Conservation (phyloP, 2,329 filamentous ascomycete genomes). For the Saccharata proteae region DNA sequence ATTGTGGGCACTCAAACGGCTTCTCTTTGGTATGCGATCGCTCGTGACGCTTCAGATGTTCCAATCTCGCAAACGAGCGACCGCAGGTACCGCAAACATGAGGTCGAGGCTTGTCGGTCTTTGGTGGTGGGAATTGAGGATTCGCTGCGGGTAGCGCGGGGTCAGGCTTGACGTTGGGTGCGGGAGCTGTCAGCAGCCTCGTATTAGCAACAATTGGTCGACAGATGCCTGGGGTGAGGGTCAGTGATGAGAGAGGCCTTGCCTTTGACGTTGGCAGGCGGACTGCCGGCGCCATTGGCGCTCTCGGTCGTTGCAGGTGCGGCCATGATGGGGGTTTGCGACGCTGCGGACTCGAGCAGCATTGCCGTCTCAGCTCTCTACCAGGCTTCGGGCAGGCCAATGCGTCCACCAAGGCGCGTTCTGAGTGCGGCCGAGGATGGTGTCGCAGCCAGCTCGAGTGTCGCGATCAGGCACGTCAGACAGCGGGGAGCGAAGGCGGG, state of each 20-base stretch:
- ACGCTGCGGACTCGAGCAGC: neutral
- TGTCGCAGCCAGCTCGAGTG: neutral
- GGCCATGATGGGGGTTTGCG: constrained; percentile 4
- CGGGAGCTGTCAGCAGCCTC: constrained; percentile 4
- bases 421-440: neutral
- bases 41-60: constrained; percentile 95
- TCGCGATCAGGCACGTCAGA: neutral
- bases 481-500: constrained; percentile 2
- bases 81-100: constrained; percentile 87
- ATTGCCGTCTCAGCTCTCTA: too few relatives aligned
- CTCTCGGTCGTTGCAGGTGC: constrained; percentile 6
- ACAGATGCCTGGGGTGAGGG: neutral
- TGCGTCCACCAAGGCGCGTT: neutral
- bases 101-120: constrained; percentile 93
- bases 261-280: constrained; percentile 4
- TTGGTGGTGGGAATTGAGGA: constrained; percentile 60
- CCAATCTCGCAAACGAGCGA: constrained; percentile 84
- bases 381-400: constrained; percentile 1
- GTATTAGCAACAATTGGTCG: constrained; percentile 3
- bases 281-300: constrained; percentile 5
- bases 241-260: constrained; percentile 1
- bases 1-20: constrained; percentile 94
- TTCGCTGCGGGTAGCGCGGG: constrained; percentile 4
- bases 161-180: constrained; percentile 7
- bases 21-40: constrained; percentile 98